Evolutionary conservation across 1,139 yeast species (phyloP).

Genomic region (Suzukiozyma palmioleophila): DNA sequence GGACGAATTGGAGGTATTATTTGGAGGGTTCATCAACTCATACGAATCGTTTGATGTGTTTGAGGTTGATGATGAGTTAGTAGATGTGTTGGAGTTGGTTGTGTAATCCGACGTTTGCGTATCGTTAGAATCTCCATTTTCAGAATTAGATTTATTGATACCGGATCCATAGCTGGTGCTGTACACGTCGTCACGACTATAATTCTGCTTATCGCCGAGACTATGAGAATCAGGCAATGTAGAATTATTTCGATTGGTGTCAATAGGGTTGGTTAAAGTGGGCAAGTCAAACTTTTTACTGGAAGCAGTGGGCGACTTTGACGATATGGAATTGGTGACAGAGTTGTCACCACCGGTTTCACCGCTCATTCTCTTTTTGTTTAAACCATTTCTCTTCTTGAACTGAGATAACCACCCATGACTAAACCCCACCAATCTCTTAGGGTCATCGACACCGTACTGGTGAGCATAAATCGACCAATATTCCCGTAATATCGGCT

Average conservation of each 20-base stretch:
- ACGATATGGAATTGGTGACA: neutral
- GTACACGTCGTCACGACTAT: constrained; percentile 2
- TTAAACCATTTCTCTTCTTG: constrained; percentile 54
- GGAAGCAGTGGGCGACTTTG: neutral
- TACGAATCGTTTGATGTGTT: constrained; percentile 12
- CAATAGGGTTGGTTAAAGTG: neutral
- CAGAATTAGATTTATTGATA: neutral
- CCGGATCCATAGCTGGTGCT: neutral
- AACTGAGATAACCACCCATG: constrained; percentile 63
- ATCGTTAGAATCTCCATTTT: constrained; percentile 8
- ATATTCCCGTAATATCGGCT: constrained; percentile 51
- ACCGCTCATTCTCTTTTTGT: constrained; percentile 33
- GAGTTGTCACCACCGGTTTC: constrained; percentile 2
- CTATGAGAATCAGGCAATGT: neutral
- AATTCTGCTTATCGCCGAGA: neutral
- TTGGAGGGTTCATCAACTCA: constrained; percentile 24
- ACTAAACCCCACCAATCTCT: constrained; percentile 48
- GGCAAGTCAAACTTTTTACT: neutral
- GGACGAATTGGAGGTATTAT: constrained; percentile 6
- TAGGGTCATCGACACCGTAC: constrained; percentile 58
- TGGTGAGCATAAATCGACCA: constrained; percentile 55
- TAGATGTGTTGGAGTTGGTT: constrained; percentile 8
- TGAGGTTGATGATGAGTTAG: constrained; percentile 8
- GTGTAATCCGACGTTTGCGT: constrained; percentile 13
- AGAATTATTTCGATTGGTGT: neutral